Base-by-base conservation (phyloP, 2,329 filamentous ascomycete species). In the Alternaria panax region DNA sequence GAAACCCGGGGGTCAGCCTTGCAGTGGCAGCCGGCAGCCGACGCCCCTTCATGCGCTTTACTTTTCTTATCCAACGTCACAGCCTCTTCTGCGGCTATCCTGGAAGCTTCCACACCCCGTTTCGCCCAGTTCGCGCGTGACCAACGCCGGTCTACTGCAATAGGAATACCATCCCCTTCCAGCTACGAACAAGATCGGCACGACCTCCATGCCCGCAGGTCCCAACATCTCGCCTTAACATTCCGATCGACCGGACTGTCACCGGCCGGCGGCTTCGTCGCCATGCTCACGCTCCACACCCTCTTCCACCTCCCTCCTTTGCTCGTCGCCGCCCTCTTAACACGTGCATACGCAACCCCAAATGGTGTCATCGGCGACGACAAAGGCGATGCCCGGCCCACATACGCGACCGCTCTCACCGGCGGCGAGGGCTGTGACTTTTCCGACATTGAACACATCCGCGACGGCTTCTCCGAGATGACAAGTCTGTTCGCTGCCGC, bases 381-480 rank as follows among this genome's bases (percentile, higher is more conserved):
- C 11, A 71, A 69, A 40, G 64, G 63, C 27, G 18, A 56, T 7
- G 24, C 25, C 1, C 51, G 63, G 42, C 53, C 64, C 5, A 58
- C 68, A 14, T 66, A 66, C 50, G 72, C 72, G 16, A 67, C 71
- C 2, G 45, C 66, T 1, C 56, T 76, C 22, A 76, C 72, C 1
- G 73, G 75, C 16, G 75, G 74, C 38, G 74, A 77, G 59, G 65
- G 66, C 14, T 77, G 75, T 47, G 60, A 65, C 27, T 48, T 65
- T 9, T 65, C 69, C 20, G 62, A 75, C 20, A 57, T 77, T 1
- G 60, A 69, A 45, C 47, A 60, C 28, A 75, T 76, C 45, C 66
- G 68, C 59, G 59, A 64, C 36, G 73, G 75, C 57, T 77, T 77
- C 58, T 52, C 68, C 30, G 74, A 77, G 22, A 77, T 77, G 74